Evolutionary conservation across 768 basidiomycete genomes (phyloP).

Genomic region (Lenzites betulinus): DNA sequence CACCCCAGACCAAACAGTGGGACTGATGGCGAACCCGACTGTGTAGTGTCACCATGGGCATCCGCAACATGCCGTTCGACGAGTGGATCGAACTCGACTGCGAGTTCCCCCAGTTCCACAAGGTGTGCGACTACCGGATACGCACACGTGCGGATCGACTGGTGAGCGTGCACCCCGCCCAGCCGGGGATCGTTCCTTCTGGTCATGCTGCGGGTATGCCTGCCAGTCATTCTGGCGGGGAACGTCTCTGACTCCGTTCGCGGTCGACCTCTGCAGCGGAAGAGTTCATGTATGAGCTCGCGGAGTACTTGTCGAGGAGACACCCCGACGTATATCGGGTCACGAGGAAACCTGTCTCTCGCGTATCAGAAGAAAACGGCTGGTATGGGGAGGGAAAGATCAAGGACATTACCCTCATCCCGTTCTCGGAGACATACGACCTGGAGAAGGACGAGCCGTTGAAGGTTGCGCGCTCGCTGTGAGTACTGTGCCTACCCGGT

Average conservation of each 20-base stretch:
- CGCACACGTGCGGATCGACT: slow-evolving; percentile 48
- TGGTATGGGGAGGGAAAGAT: slow-evolving; percentile 52
- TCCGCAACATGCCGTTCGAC: slow-evolving; percentile 65
- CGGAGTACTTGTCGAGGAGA: slow-evolving; percentile 64
- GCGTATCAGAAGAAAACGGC: slow-evolving; percentile 23
- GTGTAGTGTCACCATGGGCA: slow-evolving; percentile 66
- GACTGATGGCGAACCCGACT: background rate
- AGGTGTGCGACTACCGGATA: slow-evolving; percentile 60
- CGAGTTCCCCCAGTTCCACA: slow-evolving; percentile 54
- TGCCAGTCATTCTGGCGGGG: background rate
- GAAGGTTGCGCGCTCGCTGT: slow-evolving; percentile 64
- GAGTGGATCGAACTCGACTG: slow-evolving; percentile 79
- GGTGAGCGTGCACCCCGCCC: slow-evolving; percentile 51
- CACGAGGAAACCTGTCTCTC: slow-evolving; percentile 37
- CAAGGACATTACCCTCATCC: slow-evolving; percentile 51
- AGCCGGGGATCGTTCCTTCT: slow-evolving; percentile 34
- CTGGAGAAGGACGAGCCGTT: slow-evolving; percentile 59
- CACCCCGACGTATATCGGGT: slow-evolving; percentile 61
- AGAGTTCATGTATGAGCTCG: slow-evolving; percentile 68
- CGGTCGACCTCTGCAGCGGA: slow-evolving; percentile 42
- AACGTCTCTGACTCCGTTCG: background rate
- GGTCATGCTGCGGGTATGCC: slow-evolving; percentile 23
- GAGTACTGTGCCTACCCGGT: slow-evolving; percentile 30
- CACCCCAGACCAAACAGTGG: background rate
- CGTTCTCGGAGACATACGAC: slow-evolving; percentile 50